Evolutionary conservation across 202 grass and related monocot species (phyloP).

Genomic region (Elaeis oleifera): DNA sequence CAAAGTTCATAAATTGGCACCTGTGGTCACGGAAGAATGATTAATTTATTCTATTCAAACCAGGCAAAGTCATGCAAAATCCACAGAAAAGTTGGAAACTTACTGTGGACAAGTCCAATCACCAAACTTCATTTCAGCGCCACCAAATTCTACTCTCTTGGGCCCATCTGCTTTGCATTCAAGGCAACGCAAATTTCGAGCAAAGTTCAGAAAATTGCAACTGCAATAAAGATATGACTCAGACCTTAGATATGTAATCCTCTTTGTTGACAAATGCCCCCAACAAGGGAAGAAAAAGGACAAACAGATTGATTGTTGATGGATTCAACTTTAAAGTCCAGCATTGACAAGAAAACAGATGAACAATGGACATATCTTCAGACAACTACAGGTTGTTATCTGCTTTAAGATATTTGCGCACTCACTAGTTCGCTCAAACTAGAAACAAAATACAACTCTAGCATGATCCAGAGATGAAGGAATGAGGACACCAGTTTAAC

Average conservation of each 20-base stretch:
- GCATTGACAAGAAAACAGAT: too few relatives aligned
- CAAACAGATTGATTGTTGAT: too few relatives aligned
- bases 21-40: conserved; percentile 33
- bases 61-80: conserved; percentile 5
- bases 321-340: too few relatives aligned
- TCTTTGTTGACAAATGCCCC: too few relatives aligned
- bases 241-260: neutral
- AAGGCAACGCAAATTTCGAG: conserved; percentile 52
- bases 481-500: too few relatives aligned
- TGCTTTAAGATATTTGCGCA: too few relatives aligned
- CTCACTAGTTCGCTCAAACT: too few relatives aligned
- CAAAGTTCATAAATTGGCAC: conserved; percentile 79
- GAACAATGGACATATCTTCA: too few relatives aligned
- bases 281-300: too few relatives aligned
- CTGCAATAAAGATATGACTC: conserved; percentile 24
- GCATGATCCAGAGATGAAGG: too few relatives aligned
- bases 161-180: conserved; percentile 76
- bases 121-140: conserved; percentile 57
- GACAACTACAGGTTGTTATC: too few relatives aligned
- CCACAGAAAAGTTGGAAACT: conserved; percentile 6
- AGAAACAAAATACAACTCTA: too few relatives aligned
- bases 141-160: conserved; percentile 26
- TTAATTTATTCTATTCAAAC: conserved; percentile 9
- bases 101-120: conserved; percentile 83
- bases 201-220: conserved; percentile 89